Base-by-base conservation (phyloP, 768 basidiomycete species). In the Auriscalpium microsporum region DNA sequence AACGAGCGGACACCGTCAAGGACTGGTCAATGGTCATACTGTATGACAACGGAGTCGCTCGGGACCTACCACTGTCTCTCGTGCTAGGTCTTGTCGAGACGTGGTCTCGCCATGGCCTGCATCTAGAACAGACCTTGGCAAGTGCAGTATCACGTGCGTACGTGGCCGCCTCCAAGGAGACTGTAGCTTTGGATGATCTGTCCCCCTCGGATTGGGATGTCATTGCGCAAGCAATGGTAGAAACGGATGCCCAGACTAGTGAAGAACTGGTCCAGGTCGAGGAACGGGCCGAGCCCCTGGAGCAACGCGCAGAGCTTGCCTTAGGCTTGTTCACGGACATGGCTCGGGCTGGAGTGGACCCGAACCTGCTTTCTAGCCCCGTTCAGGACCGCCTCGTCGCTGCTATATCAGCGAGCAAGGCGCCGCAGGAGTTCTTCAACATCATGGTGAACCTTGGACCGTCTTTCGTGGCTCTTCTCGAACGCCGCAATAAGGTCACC, bases 111-210 rank as follows among this genome's bases (percentile, higher is more conserved):
- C 62, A 74, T 23, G 69, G 70, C 23, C 59, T 75, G 38, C 62
- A 68, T 40, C 67, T 72, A 0, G 59, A 68, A 4, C 62, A 67
- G 0, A 65, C 66, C 40, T 69, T 76, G 16, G 72, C 73, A 2
- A 65, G 68, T 8, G 67, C 70, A 52, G 69, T 75, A 57, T 65
- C 84, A 34, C 69, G 78, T 37, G 64, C 77, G 11, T 84, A 82
- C 62, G 68, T 68, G 53, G 58, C 69, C n/a, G 65, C 74, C n/a
- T n/a, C n/a, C 11, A 65, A 71, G 60, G 50, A 58, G 58, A 62
- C 51, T 16, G 65, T 64, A 8, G 58, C 59, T 37, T 53, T 71
- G 48, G 60, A 65, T 0, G 67, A 70, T 4, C 70, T 83, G 45
- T 58, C 62, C 1, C 3, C 60, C 0, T 58, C 67, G 8, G 80